Evolutionary conservation across 2,329 filamentous ascomycete species (phyloP).

Genomic region (Exophiala mesophila): DNA sequence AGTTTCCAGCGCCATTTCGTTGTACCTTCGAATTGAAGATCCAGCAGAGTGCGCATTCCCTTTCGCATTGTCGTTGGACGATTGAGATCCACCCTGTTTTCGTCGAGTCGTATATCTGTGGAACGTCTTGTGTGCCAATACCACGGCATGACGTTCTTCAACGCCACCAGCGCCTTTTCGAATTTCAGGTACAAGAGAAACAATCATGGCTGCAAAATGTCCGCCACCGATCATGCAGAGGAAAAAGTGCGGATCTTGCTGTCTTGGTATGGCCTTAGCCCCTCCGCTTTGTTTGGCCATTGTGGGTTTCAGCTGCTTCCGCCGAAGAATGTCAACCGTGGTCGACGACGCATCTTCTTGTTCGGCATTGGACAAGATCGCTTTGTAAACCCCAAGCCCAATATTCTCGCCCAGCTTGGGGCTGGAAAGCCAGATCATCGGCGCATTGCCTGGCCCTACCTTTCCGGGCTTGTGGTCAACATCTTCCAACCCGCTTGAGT

Average conservation of each 20-base stretch:
- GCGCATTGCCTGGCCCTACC: constrained; percentile 60
- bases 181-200: constrained; percentile 76
- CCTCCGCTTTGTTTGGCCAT: constrained; percentile 35
- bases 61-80: constrained; percentile 89
- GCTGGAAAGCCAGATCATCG: constrained; percentile 81
- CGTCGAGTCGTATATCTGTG: constrained; percentile 93
- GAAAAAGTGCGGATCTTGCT: constrained; percentile 80
- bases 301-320: constrained; percentile 70
- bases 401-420: constrained; percentile 68
- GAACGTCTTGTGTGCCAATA: constrained; percentile 94
- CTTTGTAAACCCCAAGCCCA: constrained; percentile 80
- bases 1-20: constrained; percentile 83
- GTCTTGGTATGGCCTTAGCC: constrained; percentile 41
- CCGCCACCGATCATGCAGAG: constrained; percentile 98
- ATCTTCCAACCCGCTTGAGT: constrained; percentile 47
- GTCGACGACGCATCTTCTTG: constrained; percentile 56
- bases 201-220: constrained; percentile 94
- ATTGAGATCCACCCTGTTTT: constrained; percentile 94
- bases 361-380: constrained; percentile 70
- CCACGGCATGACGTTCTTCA: constrained; percentile 77
- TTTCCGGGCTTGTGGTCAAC: constrained; percentile 45
- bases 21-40: constrained; percentile 82
- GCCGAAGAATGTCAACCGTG: constrained; percentile 63
- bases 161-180: constrained; percentile 64
- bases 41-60: constrained; percentile 91